phyloP scores from a whole-genome alignment of 2,329 filamentous ascomycete species.

The Fusarium abutilonis region DNA sequence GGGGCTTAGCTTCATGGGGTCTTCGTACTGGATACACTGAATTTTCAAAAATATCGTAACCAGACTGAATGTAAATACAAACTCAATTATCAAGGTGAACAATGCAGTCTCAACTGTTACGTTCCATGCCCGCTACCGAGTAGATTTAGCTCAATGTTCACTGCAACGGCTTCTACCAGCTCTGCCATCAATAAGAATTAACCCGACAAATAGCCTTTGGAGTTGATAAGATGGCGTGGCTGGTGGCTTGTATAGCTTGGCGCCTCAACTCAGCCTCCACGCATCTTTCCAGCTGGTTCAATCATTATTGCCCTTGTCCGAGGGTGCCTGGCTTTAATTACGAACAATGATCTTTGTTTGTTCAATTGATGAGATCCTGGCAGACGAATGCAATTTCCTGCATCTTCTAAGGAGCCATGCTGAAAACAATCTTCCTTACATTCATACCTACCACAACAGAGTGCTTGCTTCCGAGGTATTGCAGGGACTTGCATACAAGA shows the following conservation, averaged over 20 bases:
- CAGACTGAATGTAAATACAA: not conserved
- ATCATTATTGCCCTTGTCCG: slow-evolving; percentile 7
- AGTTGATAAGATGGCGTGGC: slow-evolving; percentile 29
- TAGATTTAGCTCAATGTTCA: not conserved
- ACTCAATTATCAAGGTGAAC: not conserved
- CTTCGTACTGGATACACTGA: not conserved
- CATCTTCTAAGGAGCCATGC: too few relatives aligned
- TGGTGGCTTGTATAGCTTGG: slow-evolving; percentile 27
- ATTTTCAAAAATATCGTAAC: not conserved
- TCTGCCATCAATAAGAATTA: not conserved
- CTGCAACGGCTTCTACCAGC: slow-evolving; percentile 9
- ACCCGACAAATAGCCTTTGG: not conserved
- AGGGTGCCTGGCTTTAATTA: not conserved
- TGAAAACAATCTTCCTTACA: not conserved
- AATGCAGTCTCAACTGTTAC: not conserved
- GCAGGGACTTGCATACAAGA: not conserved
- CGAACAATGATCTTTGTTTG: not conserved
- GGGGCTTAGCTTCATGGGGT: not conserved
- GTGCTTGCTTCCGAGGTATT: not conserved
- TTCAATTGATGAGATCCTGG: not conserved
- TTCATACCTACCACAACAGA: not conserved
- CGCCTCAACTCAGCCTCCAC: slow-evolving; percentile 30
- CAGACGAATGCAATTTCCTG: not conserved
- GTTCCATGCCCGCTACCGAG: slow-evolving; percentile 4
- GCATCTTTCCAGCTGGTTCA: slow-evolving; percentile 10